Evolutionary conservation across 345 rosid genomes (phyloP).

Genomic region (Sisymbrium irio): DNA sequence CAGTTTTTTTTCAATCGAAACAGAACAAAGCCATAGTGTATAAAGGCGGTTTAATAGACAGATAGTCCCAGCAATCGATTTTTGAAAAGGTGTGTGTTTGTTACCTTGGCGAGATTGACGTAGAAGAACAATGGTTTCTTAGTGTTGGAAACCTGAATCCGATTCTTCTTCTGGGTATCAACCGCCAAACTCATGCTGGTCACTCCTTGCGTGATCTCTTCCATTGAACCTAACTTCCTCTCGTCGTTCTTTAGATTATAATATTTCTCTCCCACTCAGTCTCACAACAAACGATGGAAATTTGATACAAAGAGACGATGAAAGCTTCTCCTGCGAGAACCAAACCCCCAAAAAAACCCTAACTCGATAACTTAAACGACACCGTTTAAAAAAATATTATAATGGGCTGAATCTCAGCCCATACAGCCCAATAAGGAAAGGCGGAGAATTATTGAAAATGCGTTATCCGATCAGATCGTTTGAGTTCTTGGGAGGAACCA

Average conservation of each 20-base stretch:
- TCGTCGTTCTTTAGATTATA: background rate
- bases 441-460: too few relatives aligned
- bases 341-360: slow-evolving; percentile 35
- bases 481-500: too few relatives aligned
- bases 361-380: slow-evolving; percentile 9
- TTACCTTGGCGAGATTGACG: slow-evolving; percentile 93
- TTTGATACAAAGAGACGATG: slow-evolving; percentile 25
- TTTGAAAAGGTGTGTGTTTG: background rate
- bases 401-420: background rate
- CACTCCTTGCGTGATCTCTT: slow-evolving; percentile 71
- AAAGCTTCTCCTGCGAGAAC: slow-evolving; percentile 4
- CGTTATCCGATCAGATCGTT: slow-evolving; percentile 30
- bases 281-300: slow-evolving; percentile 17
- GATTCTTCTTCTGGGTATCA: slow-evolving; percentile 69
- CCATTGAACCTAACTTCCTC: too few relatives aligned
- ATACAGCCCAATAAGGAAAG: background rate
- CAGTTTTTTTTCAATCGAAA: too few relatives aligned
- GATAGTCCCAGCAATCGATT: background rate
- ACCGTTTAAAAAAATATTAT: background rate
- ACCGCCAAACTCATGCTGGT: slow-evolving; percentile 49
- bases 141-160: slow-evolving; percentile 93
- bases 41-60: background rate
- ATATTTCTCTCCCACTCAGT: slow-evolving; percentile 17
- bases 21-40: background rate
- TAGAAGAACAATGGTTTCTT: slow-evolving; percentile 93